Evolutionary conservation across 805 yeast species (phyloP).

Genomic region (Myxozyma melibiosi): DNA sequence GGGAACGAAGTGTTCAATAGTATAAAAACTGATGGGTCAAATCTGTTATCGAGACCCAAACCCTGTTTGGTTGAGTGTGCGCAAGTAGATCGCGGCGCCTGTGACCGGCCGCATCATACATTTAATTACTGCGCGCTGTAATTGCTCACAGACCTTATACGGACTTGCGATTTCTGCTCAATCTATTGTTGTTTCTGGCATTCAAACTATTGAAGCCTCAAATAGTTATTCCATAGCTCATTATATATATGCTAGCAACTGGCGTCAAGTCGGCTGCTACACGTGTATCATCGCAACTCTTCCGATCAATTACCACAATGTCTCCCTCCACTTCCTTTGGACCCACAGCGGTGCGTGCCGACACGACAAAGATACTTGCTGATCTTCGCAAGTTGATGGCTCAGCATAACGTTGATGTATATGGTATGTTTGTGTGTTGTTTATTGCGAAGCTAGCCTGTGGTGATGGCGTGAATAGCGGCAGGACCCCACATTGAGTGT

Average conservation of each 20-base stretch:
- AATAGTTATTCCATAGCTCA: neutral
- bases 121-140: too few species aligned
- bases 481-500: too few species aligned
- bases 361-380: conserved; percentile 50
- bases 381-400: conserved; percentile 67
- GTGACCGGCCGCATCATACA: too few species aligned
- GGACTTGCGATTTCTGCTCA: too few species aligned
- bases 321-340: neutral
- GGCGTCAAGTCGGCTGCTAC: neutral
- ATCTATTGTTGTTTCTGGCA: too few species aligned
- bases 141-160: too few species aligned
- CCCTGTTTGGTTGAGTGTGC: too few species aligned
- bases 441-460: neutral
- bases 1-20: too few species aligned
- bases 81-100: too few species aligned
- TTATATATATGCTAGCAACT: neutral
- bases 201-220: too few species aligned
- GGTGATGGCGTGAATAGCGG: neutral
- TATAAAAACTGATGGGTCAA: neutral
- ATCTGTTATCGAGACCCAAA: too few species aligned
- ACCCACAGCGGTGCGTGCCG: conserved; percentile 16
- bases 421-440: conserved; percentile 42
- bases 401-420: conserved; percentile 64
- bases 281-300: neutral
- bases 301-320: neutral